Evolutionary conservation across 148 eudicot species (phyloP).

Genomic region (Persicaria maculosa): DNA sequence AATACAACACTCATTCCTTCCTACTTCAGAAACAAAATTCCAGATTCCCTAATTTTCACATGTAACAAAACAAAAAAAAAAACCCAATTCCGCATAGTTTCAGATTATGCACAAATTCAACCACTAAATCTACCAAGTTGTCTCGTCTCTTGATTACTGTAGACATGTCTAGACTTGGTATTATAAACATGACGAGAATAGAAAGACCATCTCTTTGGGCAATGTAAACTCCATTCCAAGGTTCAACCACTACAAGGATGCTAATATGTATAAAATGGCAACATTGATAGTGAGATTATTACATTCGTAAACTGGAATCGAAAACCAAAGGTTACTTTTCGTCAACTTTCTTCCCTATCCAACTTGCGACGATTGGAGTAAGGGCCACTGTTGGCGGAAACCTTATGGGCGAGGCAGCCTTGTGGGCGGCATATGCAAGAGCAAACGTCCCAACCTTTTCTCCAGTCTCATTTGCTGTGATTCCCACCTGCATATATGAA

Average conservation of each 20-base stretch:
- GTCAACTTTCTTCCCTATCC: slow-evolving; percentile 85
- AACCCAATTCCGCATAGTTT: no score
- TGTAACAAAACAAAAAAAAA: no score
- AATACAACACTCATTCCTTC: neutral
- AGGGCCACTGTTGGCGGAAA: slow-evolving; percentile 99
- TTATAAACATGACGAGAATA: no score
- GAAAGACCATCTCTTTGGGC: no score
- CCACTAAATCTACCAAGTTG: no score
- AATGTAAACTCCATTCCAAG: neutral
- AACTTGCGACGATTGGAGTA: slow-evolving; percentile 84
- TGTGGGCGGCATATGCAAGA: slow-evolving; percentile 96
- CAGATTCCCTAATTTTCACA: no score
- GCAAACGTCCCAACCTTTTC: slow-evolving; percentile 99
- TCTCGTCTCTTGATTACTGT: no score
- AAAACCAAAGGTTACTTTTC: slow-evolving; percentile 18
- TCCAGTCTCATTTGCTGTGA: slow-evolving; percentile 58
- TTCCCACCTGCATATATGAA: slow-evolving; percentile 56
- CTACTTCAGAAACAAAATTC: neutral
- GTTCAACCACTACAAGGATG: neutral
- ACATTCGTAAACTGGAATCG: neutral
- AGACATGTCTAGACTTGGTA: no score
- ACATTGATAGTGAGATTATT: neutral
- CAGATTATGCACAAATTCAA: no score
- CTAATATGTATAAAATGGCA: neutral
- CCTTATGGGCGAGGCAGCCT: slow-evolving; percentile 93